Percentiles rank a stretch among this genome's conserved stretches.
These are phyloP conservation scores for Fusarium piperis DNA, from an alignment of 2,329 filamentous ascomycete genomes.

Conservation along the genomic window DNA sequence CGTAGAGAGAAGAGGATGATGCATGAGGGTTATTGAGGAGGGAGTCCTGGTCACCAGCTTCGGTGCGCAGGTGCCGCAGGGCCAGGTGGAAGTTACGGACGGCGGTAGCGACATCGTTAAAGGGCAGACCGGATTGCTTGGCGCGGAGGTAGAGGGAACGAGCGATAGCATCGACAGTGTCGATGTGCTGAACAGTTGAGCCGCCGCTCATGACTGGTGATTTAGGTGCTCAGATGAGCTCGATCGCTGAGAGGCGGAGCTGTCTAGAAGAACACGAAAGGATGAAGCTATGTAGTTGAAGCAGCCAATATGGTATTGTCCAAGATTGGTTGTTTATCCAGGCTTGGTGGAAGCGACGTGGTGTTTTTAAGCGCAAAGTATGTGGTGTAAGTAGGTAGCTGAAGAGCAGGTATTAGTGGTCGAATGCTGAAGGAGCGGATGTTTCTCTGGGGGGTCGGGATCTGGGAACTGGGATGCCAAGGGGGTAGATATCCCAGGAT, in stretches of 20 bases:
- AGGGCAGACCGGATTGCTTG: slow-evolving; percentile 56
- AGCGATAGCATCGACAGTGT: slow-evolving; percentile 65
- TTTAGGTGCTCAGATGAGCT: slow-evolving; percentile 25
- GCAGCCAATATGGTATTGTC: neutral
- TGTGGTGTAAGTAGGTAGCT: slow-evolving; percentile 7
- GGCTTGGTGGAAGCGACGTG: neutral
- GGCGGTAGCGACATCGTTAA: slow-evolving; percentile 59
- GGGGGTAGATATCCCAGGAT: slow-evolving; percentile 4
- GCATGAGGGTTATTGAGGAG: slow-evolving; percentile 57
- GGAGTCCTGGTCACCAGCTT: slow-evolving; percentile 66
- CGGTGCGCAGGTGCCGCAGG: slow-evolving; percentile 66
- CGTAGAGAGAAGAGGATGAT: slow-evolving; percentile 53
- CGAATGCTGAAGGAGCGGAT: neutral
- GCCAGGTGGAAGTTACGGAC: slow-evolving; percentile 65
- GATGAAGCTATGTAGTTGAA: neutral
- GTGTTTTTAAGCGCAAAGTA: neutral
- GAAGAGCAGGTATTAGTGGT: slow-evolving; percentile 10
- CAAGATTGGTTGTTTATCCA: neutral
- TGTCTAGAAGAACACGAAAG: neutral
- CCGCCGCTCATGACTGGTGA: slow-evolving; percentile 45
- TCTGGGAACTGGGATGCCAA: slow-evolving; percentile 12
- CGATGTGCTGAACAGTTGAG: slow-evolving; percentile 57
- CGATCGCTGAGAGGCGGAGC: neutral
- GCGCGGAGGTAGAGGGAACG: slow-evolving; percentile 65
- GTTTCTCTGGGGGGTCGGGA: neutral